Conservation (phyloP, 2,329 filamentous ascomycete species). For the Zymoseptoria ardabiliae region DNA sequence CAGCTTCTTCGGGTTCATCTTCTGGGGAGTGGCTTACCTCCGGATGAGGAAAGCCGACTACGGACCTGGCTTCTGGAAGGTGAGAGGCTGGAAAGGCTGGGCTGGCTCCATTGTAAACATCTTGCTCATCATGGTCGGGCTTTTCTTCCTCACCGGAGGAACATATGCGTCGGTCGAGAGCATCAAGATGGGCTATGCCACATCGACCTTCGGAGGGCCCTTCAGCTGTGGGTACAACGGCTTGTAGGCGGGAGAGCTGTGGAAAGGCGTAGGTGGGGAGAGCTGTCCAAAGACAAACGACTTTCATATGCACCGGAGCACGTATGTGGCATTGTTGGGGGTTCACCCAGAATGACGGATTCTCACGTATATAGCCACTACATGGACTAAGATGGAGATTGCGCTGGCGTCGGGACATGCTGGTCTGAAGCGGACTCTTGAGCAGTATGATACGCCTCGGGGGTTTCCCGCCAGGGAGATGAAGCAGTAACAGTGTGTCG, state of each 20-base stretch:
- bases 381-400: neutral
- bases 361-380: neutral
- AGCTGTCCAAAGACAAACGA: neutral
- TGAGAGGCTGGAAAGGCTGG: slow-evolving; percentile 46
- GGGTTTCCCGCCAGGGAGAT: neutral
- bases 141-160: slow-evolving; percentile 75
- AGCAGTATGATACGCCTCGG: neutral
- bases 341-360: neutral
- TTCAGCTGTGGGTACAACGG: slow-evolving; percentile 70
- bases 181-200: slow-evolving; percentile 65
- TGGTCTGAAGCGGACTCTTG: neutral
- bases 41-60: slow-evolving; percentile 64
- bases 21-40: slow-evolving; percentile 79
- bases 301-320: neutral
- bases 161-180: slow-evolving; percentile 69
- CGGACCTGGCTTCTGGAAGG: slow-evolving; percentile 45
- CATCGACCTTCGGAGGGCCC: slow-evolving; percentile 57
- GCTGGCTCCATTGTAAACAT: slow-evolving; percentile 61
- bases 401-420: neutral
- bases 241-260: slow-evolving; percentile 8
- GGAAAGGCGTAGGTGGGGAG: neutral
- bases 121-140: slow-evolving; percentile 62
- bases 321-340: neutral
- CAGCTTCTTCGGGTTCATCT: slow-evolving; percentile 91
- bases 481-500: neutral